Base-by-base conservation (phyloP, 805 yeast species). In the Candida montana region DNA sequence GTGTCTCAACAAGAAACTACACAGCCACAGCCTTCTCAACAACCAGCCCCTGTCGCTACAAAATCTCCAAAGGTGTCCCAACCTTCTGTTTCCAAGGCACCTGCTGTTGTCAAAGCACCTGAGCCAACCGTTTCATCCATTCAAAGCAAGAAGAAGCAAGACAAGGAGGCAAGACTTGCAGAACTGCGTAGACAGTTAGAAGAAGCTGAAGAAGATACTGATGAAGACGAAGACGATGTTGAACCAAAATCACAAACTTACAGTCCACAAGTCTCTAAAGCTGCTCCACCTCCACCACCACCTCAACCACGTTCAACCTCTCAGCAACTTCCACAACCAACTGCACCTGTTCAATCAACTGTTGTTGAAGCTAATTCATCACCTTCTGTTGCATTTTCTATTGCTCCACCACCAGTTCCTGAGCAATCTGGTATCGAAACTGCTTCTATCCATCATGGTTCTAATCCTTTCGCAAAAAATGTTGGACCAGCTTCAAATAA, bases 151-250 rank as follows among this genome's bases (percentile, higher is more conserved):
- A 79, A 72, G 57, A 74, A 74, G 48, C 70, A 70, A 26, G 81
- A 75, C 8, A 79, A 75, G 52, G 85, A 78, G 47, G 82, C 75
- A 11, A 67, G 79, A 48, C 52, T 78, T 41, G 83, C 81, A 3
- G 69, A 71, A 47, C 60, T 81, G 40, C 77, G 72, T 51, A 71
- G 68, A 45, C 83, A 80, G 54, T 74, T 81, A 72, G 81, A 71
- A 31, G 78, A 71, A 8, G 64, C 63, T 19, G 75, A 71, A 26
- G 73, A 69, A 12, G 63, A 62, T 16, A 72, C 70, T n/a, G 73
- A 68, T 7, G 62, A 61, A 9, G 61, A 59, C 3, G 59, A 52
- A 23, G 51, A 46, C 18, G 49, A 35, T 19, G 41, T 37, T 16
- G 40, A 39, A n/a, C 33, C 37, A 12, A 11, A 46, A 12, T 48